Percentiles rank a stretch among this genome's conserved stretches.
Conservation (phyloP, 1,139 yeast genomes). For the Pichia sp. region DNA sequence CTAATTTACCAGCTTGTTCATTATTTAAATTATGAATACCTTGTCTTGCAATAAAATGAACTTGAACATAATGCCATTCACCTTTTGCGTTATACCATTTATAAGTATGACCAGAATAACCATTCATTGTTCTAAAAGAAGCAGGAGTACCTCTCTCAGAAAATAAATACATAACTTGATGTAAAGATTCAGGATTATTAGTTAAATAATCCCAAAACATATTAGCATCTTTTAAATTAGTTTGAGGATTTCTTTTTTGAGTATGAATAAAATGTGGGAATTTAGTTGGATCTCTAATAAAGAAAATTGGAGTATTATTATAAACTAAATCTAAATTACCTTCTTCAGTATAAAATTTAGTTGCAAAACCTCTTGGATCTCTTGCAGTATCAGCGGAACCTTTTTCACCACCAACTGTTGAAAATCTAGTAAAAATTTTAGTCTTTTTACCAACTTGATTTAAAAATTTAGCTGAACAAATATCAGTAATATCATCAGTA, state of each 20-base stretch:
- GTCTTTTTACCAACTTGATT: constrained; percentile 73
- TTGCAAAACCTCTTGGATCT: constrained; percentile 86
- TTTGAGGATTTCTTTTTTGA: constrained; percentile 63
- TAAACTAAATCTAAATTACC: constrained; percentile 86
- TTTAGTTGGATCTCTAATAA: constrained; percentile 80
- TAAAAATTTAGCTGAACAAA: constrained; percentile 65
- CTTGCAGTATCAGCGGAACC: constrained; percentile 85
- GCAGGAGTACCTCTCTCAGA: constrained; percentile 73
- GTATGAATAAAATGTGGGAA: constrained; percentile 89
- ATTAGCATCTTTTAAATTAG: constrained; percentile 45
- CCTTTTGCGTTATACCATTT: constrained; percentile 64
- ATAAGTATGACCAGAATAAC: constrained; percentile 73
- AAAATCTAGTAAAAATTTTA: constrained; percentile 66
- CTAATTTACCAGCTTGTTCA: constrained; percentile 51
- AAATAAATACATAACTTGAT: constrained; percentile 59
- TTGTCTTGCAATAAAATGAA: constrained; percentile 56
- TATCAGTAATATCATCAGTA: constrained; percentile 75
- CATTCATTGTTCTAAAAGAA: constrained; percentile 59
- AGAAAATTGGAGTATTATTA: constrained; percentile 86
- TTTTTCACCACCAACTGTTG: constrained; percentile 84
- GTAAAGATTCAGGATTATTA: constrained; percentile 56
- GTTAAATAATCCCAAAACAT: constrained; percentile 67
- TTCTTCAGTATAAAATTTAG: constrained; percentile 80
- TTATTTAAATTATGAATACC: constrained; percentile 53
- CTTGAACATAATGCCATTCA: constrained; percentile 60